phyloP scores from a whole-genome alignment of 2,329 filamentous ascomycete genomes.

The Microcyclosporella mali region DNA sequence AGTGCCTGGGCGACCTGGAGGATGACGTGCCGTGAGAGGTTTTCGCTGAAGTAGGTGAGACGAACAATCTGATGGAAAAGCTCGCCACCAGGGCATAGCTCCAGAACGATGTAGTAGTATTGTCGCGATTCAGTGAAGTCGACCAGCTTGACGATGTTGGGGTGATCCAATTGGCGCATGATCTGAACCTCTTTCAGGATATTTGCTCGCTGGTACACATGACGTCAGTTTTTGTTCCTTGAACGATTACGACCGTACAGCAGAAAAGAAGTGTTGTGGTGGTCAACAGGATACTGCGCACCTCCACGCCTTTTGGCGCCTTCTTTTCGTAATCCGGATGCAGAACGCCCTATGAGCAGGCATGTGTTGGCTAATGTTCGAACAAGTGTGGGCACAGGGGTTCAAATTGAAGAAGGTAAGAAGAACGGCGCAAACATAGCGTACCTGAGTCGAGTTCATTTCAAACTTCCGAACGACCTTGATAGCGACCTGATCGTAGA shows the following conservation, averaged over 20 bases:
- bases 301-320: slow-evolving; percentile 86
- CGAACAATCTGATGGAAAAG: slow-evolving; percentile 98
- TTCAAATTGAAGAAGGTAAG: slow-evolving; percentile 17
- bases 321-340: slow-evolving; percentile 93
- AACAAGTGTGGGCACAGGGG: slow-evolving; percentile 9
- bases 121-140: slow-evolving; percentile 90
- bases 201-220: slow-evolving; percentile 69
- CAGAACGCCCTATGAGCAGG: slow-evolving; percentile 52
- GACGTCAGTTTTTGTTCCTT: slow-evolving; percentile 37
- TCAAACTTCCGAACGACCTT: slow-evolving; percentile 99
- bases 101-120: slow-evolving; percentile 96
- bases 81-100: slow-evolving; percentile 90
- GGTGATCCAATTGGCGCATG: slow-evolving; percentile 93
- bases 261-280: slow-evolving; percentile 10
- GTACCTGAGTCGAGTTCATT: slow-evolving; percentile 98
- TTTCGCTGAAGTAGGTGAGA: slow-evolving; percentile 96
- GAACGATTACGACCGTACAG: slow-evolving; percentile 4
- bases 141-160: slow-evolving; percentile 89
- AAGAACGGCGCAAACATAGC: slow-evolving; percentile 37
- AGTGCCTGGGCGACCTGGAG: slow-evolving; percentile 89
- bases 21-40: slow-evolving; percentile 90
- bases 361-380: slow-evolving; percentile 19
- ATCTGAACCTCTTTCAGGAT: slow-evolving; percentile 98
- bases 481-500: slow-evolving; percentile 80
- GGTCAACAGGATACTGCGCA: slow-evolving; percentile 58